Evolutionary conservation across 345 rosid species (phyloP).

Genomic region (Lenwebbia sp.): DNA sequence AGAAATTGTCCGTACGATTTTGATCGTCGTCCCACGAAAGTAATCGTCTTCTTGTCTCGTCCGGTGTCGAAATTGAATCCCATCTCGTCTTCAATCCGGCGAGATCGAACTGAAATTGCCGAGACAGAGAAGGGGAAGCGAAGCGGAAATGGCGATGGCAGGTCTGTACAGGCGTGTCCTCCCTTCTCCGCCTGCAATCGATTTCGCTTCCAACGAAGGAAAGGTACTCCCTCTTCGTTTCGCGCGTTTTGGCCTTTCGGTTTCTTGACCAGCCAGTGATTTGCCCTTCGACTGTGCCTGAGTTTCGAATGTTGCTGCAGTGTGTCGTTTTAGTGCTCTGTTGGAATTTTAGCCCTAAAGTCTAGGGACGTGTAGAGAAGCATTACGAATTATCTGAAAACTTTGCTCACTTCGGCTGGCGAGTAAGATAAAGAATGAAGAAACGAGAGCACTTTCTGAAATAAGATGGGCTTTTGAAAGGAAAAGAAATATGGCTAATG

Average conservation of each 20-base stretch:
- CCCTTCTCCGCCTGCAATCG: conserved; percentile 73
- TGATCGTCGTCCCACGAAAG: too few species aligned
- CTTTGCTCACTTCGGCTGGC: background rate
- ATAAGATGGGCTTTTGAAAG: background rate
- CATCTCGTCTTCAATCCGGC: background rate
- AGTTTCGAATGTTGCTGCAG: background rate
- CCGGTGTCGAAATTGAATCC: background rate
- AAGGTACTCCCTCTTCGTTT: conserved; percentile 28
- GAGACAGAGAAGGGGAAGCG: background rate
- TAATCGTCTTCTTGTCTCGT: too few species aligned
- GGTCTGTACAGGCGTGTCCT: conserved; percentile 56
- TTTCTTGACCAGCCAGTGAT: background rate
- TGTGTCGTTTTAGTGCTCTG: background rate
- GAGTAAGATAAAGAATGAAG: background rate
- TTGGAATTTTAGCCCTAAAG: background rate
- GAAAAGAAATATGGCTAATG: background rate
- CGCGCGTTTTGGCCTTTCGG: background rate
- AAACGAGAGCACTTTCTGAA: background rate
- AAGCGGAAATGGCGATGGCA: conserved; percentile 44
- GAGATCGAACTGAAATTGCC: background rate
- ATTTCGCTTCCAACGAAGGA: conserved; percentile 71
- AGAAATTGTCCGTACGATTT: too few species aligned
- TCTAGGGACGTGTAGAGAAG: background rate
- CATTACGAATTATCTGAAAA: too few species aligned
- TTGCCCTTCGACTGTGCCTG: background rate